These are phyloP conservation scores for Pigoraptor vietnamica DNA, from an alignment of 78 protist genomes.

Conservation along the genomic window DNA sequence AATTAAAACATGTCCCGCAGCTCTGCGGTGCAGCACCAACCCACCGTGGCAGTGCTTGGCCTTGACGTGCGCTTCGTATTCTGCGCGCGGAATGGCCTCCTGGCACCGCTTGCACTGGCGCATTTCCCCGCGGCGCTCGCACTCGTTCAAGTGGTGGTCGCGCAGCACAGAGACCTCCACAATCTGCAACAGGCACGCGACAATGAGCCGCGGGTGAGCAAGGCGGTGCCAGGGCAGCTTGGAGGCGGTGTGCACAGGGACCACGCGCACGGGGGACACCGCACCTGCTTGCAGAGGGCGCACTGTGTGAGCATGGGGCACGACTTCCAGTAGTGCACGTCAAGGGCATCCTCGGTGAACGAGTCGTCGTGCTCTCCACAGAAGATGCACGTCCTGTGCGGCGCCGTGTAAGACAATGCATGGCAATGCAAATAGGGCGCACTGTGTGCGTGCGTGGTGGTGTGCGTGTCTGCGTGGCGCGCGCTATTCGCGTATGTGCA, in stretches of 20 bases:
- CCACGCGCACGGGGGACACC: not conserved
- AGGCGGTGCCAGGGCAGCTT: too few relatives aligned
- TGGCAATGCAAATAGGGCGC: too few relatives aligned
- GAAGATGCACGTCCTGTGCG: slow-evolving; percentile 31
- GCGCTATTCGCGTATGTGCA: too few relatives aligned
- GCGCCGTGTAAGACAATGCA: not conserved
- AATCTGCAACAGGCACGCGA: not conserved
- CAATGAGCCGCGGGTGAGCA: not conserved
- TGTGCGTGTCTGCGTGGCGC: too few relatives aligned
- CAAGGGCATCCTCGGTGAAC: slow-evolving; percentile 8
- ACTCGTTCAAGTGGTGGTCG: not conserved
- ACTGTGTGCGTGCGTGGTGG: too few relatives aligned
- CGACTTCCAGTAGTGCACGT: slow-evolving; percentile 24
- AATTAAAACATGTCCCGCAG: not conserved
- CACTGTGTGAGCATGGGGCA: slow-evolving; percentile 46
- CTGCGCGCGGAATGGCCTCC: not conserved
- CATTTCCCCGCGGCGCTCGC: not conserved
- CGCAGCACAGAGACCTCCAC: not conserved
- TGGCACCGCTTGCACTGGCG: not conserved
- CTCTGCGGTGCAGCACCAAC: not conserved
- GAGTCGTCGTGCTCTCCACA: slow-evolving; percentile 12
- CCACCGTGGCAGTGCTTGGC: not conserved
- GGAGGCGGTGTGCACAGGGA: too few relatives aligned
- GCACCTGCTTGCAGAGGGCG: slow-evolving; percentile 9
- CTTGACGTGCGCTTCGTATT: not conserved